phyloP scores from a whole-genome alignment of 805 yeast species.

The Wickerhamomyces rabaulensis region DNA sequence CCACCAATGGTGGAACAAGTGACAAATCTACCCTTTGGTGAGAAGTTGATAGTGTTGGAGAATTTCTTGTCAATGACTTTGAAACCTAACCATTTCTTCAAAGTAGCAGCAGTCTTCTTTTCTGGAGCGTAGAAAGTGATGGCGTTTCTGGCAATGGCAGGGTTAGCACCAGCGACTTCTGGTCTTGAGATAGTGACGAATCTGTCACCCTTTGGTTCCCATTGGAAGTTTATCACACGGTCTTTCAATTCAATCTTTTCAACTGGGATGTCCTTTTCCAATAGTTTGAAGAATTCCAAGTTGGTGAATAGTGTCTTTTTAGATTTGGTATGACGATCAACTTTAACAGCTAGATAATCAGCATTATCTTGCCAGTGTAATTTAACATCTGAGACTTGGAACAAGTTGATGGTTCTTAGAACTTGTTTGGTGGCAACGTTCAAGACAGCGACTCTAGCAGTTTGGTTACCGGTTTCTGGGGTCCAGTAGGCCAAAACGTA shows the following conservation, averaged over 20 bases:
- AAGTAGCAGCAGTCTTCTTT: constrained; percentile 39
- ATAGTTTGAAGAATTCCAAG: constrained; percentile 83
- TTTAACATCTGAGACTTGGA: constrained; percentile 88
- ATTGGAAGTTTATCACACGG: constrained; percentile 78
- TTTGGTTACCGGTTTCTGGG: constrained; percentile 87
- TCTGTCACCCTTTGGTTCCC: constrained; percentile 94
- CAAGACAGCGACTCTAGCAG: constrained; percentile 90
- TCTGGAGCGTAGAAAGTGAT: constrained; percentile 84
- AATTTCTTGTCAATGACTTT: constrained; percentile 56
- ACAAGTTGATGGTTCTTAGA: constrained; percentile 85
- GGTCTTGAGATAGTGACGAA: constrained; percentile 71
- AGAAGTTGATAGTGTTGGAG: constrained; percentile 74
- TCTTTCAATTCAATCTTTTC: constrained; percentile 93
- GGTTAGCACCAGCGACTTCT: constrained; percentile 45
- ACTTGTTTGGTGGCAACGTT: constrained; percentile 79
- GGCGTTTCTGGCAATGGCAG: constrained; percentile 59
- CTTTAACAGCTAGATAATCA: constrained; percentile 83
- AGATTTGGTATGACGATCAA: constrained; percentile 94
- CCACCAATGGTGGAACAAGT: constrained; percentile 42
- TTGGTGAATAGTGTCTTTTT: constrained; percentile 88
- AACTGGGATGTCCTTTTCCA: constrained; percentile 89
- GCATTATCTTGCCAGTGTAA: constrained; percentile 93
- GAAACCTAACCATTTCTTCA: constrained; percentile 54
- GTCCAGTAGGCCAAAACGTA: constrained; percentile 91
- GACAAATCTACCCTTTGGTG: constrained; percentile 90